Percentiles rank a stretch among this genome's conserved stretches.
Conservation (phyloP, 495 filamentous ascomycete species). For the Aspergillus wentii region DNA sequence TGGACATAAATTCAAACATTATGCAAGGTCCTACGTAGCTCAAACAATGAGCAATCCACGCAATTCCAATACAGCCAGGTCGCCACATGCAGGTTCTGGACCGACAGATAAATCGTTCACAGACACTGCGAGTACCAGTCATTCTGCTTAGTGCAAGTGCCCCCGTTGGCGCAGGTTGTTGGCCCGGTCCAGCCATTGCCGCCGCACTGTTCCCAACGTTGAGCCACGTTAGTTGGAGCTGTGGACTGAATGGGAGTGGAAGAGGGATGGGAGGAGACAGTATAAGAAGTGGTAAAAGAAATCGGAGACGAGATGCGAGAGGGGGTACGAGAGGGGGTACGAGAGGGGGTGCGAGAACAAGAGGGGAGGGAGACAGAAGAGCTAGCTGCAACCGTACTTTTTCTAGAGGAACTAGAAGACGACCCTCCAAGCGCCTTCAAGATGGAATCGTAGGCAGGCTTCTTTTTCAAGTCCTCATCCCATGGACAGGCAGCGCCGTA, state of each 20-base stretch:
- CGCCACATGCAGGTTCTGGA: too few relatives aligned
- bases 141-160: constrained; percentile 31
- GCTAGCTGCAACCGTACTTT: constrained; percentile 17
- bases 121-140: constrained; percentile 44
- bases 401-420: constrained; percentile 24
- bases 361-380: constrained; percentile 17
- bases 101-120: too few relatives aligned
- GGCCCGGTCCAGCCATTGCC: constrained; percentile 43
- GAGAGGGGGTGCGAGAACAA: too few relatives aligned
- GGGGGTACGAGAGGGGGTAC: too few relatives aligned
- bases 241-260: too few relatives aligned
- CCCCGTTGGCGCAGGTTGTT: constrained; percentile 38
- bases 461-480: constrained; percentile 50
- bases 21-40: too few relatives aligned
- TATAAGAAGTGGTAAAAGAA: too few relatives aligned
- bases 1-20: background rate
- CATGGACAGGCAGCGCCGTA: constrained; percentile 48
- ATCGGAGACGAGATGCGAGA: too few relatives aligned
- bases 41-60: too few relatives aligned
- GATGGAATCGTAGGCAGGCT: constrained; percentile 51
- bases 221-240: constrained; percentile 24
- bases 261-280: too few relatives aligned
- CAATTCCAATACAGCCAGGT: too few relatives aligned
- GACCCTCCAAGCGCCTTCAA: constrained; percentile 23
- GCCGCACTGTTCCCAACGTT: constrained; percentile 46